phyloP scores from a whole-genome alignment of 2,329 filamentous ascomycete species.

The Escovopsis weberi region DNA sequence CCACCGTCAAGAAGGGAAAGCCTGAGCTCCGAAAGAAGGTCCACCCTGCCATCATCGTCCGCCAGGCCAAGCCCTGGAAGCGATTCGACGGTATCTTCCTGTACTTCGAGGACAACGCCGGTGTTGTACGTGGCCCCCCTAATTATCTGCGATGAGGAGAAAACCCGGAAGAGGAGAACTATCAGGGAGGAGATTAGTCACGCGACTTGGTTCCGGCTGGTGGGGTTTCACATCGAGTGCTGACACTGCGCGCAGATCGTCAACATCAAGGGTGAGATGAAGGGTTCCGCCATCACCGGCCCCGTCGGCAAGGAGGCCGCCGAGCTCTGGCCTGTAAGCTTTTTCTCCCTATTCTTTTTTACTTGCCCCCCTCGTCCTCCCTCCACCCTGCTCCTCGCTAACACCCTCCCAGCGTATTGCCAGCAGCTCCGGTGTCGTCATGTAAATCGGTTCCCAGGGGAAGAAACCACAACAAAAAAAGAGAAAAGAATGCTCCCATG shows the following conservation, averaged over 20 bases:
- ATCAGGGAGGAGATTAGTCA: too few relatives aligned
- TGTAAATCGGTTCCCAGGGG: constrained; percentile 52
- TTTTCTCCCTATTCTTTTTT: too few relatives aligned
- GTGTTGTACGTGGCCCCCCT: constrained; percentile 58
- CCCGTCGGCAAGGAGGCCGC: constrained; percentile 99
- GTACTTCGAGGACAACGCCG: constrained; percentile 99
- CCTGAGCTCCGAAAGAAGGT: constrained; percentile 99
- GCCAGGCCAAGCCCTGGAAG: constrained; percentile 99
- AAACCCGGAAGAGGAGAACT: too few relatives aligned
- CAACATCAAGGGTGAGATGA: constrained; percentile 99
- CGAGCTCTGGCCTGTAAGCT: constrained; percentile 90
- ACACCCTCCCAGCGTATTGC: constrained; percentile 66
- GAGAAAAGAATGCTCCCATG: too few relatives aligned
- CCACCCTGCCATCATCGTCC: constrained; percentile 97
- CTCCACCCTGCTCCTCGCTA: background rate
- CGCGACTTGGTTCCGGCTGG: too few relatives aligned
- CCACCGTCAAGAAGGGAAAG: constrained; percentile 99
- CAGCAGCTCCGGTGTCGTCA: constrained; percentile 99
- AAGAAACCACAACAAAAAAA: constrained; percentile 13
- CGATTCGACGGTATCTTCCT: constrained; percentile 96
- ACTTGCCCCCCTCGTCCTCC: constrained; percentile 11
- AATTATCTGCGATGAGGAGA: too few relatives aligned
- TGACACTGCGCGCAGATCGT: constrained; percentile 54
- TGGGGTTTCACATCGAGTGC: background rate
- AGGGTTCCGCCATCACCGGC: constrained; percentile 98